phyloP scores from a whole-genome alignment of 73 alveolate species.

The Blepharisma stoltei region DNA sequence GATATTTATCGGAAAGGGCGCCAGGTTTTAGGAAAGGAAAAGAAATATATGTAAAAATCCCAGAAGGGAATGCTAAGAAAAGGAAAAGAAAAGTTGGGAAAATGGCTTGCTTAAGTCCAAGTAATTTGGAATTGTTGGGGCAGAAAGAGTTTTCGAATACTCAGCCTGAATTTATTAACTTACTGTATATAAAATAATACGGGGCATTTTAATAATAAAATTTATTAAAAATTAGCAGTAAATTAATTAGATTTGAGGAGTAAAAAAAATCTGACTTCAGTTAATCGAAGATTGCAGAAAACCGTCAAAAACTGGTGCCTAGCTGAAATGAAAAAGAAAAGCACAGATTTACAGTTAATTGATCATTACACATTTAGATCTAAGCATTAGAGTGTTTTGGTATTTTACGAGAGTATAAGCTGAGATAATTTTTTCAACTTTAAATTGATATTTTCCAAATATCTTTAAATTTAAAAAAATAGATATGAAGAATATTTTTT shows the following conservation, averaged over 20 bases:
- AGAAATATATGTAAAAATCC: not conserved
- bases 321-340: not conserved
- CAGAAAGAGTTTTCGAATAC: not conserved
- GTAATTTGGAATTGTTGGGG: conserved; percentile 20
- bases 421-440: no score
- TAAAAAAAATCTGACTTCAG: not conserved
- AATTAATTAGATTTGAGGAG: no score
- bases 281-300: not conserved
- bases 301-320: conserved; percentile 15
- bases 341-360: not conserved
- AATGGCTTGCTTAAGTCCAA: not conserved
- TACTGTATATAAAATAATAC: no score
- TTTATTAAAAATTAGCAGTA: no score
- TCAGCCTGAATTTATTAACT: not conserved
- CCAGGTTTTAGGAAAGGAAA: conserved; percentile 30
- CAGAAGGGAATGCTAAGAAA: not conserved
- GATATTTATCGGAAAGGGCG: not conserved
- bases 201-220: no score
- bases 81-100: not conserved
- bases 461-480: no score
- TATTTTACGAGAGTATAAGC: no score
- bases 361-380: conserved; percentile 20
- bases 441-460: no score
- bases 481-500: no score
- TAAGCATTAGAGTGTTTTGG: not conserved